Evolutionary conservation across 2,329 filamentous ascomycete genomes (phyloP).

Genomic region (Akanthomyces muscarius): DNA sequence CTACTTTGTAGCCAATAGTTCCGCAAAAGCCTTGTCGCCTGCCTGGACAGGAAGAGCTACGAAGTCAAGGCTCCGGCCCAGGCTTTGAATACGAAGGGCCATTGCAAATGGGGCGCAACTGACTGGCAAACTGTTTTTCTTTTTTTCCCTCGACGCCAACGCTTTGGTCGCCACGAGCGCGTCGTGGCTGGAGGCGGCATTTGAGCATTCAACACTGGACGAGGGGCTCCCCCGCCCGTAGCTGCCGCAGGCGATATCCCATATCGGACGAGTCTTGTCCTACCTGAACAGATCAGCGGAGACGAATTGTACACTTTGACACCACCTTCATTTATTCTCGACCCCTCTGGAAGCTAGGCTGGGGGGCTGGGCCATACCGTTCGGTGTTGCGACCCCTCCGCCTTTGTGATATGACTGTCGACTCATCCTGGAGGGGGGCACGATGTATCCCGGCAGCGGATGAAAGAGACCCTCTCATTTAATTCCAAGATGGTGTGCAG

Average conservation of each 20-base stretch:
- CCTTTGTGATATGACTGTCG: not conserved
- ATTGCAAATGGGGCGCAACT: not conserved
- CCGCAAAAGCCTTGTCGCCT: not conserved
- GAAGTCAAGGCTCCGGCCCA: not conserved
- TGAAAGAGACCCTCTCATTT: not conserved
- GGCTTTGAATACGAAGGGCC: not conserved
- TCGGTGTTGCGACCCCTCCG: not conserved
- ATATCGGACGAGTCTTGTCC: slow-evolving; percentile 13
- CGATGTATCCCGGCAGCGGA: not conserved
- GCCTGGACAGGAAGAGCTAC: not conserved
- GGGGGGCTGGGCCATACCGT: not conserved
- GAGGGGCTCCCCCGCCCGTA: not conserved
- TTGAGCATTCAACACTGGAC: slow-evolving; percentile 10
- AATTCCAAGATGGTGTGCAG: not conserved
- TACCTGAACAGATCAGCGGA: slow-evolving; percentile 9
- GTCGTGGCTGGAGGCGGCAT: not conserved
- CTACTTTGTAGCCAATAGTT: not conserved
- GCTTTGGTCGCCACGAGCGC: not conserved
- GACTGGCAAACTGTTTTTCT: not conserved
- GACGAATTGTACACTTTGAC: not conserved
- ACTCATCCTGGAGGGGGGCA: not conserved
- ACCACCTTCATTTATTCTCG: slow-evolving; percentile 4
- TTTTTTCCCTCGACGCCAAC: not conserved
- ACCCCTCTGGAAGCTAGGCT: not conserved
- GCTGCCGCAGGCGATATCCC: not conserved